Percentiles rank a stretch among this genome's conserved stretches.
Conservation (phyloP, 306 rosid species). For the Acacia acuminata region DNA sequence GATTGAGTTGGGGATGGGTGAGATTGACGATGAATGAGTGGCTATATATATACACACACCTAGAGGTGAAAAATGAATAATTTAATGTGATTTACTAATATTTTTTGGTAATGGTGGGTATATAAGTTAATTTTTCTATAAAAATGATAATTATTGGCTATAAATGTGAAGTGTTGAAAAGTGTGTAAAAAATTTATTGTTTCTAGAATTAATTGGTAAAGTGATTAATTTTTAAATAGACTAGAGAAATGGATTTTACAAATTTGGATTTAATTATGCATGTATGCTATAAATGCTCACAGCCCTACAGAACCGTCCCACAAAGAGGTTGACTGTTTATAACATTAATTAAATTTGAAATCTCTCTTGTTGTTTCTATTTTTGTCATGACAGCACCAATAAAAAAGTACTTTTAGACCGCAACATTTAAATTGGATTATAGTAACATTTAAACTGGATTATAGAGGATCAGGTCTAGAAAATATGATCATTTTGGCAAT, state of each 20-base stretch:
- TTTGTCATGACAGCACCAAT: background rate
- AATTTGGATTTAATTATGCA: background rate
- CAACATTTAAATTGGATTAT: too few relatives aligned
- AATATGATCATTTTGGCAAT: too few relatives aligned
- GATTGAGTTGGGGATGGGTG: background rate
- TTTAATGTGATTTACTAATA: background rate
- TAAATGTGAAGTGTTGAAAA: background rate
- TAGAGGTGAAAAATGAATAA: background rate
- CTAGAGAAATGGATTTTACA: background rate
- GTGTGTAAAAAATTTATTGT: background rate
- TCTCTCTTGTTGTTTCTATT: background rate
- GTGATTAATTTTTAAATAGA: background rate
- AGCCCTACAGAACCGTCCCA: background rate
- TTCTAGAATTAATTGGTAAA: background rate
- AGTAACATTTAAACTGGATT: too few relatives aligned
- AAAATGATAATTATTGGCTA: background rate
- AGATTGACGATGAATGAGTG: background rate
- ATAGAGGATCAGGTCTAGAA: too few relatives aligned
- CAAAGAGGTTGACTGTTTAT: background rate
- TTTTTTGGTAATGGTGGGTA: background rate
- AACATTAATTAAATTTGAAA: background rate
- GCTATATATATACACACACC: background rate
- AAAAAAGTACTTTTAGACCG: too few relatives aligned
- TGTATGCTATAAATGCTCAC: background rate
- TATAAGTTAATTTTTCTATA: background rate